Conservation (phyloP, 305 asterid species). For the Solanum hybrid region DNA sequence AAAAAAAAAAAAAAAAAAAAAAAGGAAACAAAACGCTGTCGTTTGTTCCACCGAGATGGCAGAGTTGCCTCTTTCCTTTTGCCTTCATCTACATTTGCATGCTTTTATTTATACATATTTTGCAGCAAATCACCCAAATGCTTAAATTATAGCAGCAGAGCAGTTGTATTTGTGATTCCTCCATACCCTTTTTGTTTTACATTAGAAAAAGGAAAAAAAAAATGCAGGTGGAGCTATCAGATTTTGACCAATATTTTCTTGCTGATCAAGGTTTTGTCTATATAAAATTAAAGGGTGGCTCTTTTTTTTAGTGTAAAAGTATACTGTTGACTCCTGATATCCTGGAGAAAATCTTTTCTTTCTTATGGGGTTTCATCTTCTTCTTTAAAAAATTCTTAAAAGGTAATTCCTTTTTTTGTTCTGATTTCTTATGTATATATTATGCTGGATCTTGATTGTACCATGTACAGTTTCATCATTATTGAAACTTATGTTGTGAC, state of each 20-base stretch:
- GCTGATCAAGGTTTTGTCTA: not conserved
- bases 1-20: not conserved
- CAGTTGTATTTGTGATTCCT: not conserved
- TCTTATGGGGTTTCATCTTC: not conserved
- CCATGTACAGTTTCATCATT: not conserved
- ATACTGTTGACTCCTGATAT: constrained; percentile 2
- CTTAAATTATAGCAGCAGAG: not conserved
- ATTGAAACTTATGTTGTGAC: not conserved
- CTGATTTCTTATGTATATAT: not conserved
- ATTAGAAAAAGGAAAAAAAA: too few relatives aligned
- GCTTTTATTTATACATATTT: not conserved
- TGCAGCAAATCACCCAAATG: not conserved
- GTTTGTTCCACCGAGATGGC: not conserved
- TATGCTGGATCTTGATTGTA: not conserved
- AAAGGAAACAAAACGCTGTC: not conserved
- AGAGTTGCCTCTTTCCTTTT: not conserved
- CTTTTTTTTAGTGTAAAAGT: not conserved
- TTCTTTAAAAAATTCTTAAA: not conserved
- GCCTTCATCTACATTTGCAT: not conserved
- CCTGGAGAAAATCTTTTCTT: not conserved
- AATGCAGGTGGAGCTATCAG: not conserved
- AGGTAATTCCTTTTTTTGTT: not conserved
- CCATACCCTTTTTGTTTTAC: not conserved
- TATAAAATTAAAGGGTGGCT: not conserved
- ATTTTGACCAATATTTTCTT: not conserved